Percentiles rank a stretch among this genome's conserved stretches.
Evolutionary conservation across 345 rosid genomes (phyloP).

Genomic region (Balakata baccata): DNA sequence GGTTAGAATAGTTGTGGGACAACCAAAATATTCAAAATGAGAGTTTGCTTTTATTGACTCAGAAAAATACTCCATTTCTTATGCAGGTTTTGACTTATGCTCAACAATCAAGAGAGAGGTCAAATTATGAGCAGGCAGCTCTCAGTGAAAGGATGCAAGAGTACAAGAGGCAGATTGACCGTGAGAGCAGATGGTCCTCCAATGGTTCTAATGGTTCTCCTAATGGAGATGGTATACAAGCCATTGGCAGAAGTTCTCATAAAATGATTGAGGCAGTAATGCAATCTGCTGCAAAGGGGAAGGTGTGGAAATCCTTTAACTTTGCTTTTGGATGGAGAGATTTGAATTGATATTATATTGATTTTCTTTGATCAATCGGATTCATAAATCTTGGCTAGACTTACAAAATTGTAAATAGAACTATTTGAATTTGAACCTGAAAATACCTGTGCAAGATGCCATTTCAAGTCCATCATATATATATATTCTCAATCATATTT

Average conservation of each 20-base stretch:
- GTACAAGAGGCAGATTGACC: conserved; percentile 89
- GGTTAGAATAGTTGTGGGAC: background rate
- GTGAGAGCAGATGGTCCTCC: conserved; percentile 80
- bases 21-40: background rate
- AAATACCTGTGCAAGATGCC: background rate
- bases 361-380: background rate
- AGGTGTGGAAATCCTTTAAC: conserved; percentile 44
- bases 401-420: background rate
- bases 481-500: background rate
- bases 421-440: background rate
- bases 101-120: conserved; percentile 92
- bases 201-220: conserved; percentile 93
- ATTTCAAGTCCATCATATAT: background rate
- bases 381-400: background rate
- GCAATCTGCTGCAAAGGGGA: conserved; percentile 98
- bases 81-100: conserved; percentile 92
- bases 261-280: conserved; percentile 97
- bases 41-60: background rate
- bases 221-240: conserved; percentile 91
- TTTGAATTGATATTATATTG: background rate
- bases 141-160: conserved; percentile 96
- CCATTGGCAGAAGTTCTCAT: conserved; percentile 95
- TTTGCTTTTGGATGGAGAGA: conserved; percentile 1
- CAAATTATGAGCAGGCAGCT: conserved; percentile 93
- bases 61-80: conserved; percentile 7